Evolutionary conservation across 108 stramenopile genomes (phyloP), one percentile per base, ranked within the genome.

Genomic region (Skeletonema costatum): DNA sequence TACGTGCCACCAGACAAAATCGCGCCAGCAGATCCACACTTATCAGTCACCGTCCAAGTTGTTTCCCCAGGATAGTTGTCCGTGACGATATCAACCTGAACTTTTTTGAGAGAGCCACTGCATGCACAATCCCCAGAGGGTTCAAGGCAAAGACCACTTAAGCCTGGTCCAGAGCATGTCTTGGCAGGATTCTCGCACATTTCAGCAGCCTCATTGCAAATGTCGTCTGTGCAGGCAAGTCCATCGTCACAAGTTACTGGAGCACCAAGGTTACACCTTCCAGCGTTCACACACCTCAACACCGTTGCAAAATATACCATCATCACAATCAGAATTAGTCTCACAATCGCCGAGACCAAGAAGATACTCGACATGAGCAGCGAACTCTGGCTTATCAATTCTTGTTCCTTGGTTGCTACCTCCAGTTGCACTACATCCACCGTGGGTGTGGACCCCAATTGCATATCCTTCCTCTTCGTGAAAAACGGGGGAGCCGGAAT

Each of bases 401-500:
- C 41, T 9, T 42, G 41, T 42, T 42, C 41, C 41, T 42, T 13
- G 10, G 11, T 42, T 42, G 10, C 11, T 32, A 16, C 66, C 66
- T 30, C 21, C n/a, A 8, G 21, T 16, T 19, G 9, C 19, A 8
- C 31, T 21, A 29, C 66, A 67, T 30, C 42, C 66, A 10, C 66
- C 66, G n/a, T 16, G 3, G 16, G 42, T 67, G 41, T 67, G 66
- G 66, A 67, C 48, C 14, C 66, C 66, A 10, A 67, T 25, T 19
- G 66, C 66, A 19, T 7, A 0, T 21, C 66, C 66, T n/a, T 30
- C 48, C 31, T 67, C 42, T 21, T 17, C 41, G 46, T 29, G 41
- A 21, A 67, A 4, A 48, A 67, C 44, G 44, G 66, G 66, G 9
- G 29, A 30, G 1, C 66, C 66, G 48, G 66, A 67, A 46, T 67